Conservation (phyloP, 2,329 filamentous ascomycete species). For the Verticillium klebahnii region DNA sequence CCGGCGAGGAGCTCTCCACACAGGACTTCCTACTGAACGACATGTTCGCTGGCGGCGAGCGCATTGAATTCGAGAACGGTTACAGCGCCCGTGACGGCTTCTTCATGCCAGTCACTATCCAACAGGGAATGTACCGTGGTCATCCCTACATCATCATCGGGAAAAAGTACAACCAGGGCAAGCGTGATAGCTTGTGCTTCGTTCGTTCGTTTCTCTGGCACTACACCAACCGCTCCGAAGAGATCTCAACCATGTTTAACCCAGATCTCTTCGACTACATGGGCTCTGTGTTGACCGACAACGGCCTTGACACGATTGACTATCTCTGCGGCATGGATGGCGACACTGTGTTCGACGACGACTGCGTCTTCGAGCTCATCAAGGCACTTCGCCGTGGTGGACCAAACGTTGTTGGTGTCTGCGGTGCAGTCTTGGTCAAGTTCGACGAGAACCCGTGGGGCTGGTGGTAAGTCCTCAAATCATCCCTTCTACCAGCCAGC, state of each 20-base stretch:
- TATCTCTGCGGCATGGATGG: slow-evolving; percentile 43
- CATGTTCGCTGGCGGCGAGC: slow-evolving; percentile 31
- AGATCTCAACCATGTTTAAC: slow-evolving; percentile 40
- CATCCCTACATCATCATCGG: slow-evolving; percentile 42
- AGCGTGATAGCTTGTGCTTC: slow-evolving; percentile 43
- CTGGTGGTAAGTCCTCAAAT: slow-evolving; percentile 25
- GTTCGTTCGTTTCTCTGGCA: slow-evolving; percentile 43
- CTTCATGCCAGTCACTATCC: slow-evolving; percentile 39
- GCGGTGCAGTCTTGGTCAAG: slow-evolving; percentile 43
- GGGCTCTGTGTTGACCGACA: slow-evolving; percentile 29
- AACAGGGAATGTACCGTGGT: slow-evolving; percentile 38
- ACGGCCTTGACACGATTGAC: slow-evolving; percentile 33
- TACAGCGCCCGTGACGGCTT: slow-evolving; percentile 41
- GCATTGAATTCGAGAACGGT: slow-evolving; percentile 31
- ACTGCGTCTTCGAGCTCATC: slow-evolving; percentile 39
- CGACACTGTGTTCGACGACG: slow-evolving; percentile 39
- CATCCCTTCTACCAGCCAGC: background rate
- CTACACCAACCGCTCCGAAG: slow-evolving; percentile 36
- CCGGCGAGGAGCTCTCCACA: slow-evolving; percentile 41
- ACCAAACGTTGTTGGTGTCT: slow-evolving; percentile 39
- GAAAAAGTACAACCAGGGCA: slow-evolving; percentile 44
- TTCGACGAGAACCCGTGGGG: slow-evolving; percentile 36
- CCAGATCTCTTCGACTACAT: slow-evolving; percentile 36
- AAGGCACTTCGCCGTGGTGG: slow-evolving; percentile 32
- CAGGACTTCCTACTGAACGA: slow-evolving; percentile 42